These are phyloP conservation scores for Hyparrhenia diplandra DNA, from an alignment of 176 grass and related monocot species.

Conservation along the genomic window DNA sequence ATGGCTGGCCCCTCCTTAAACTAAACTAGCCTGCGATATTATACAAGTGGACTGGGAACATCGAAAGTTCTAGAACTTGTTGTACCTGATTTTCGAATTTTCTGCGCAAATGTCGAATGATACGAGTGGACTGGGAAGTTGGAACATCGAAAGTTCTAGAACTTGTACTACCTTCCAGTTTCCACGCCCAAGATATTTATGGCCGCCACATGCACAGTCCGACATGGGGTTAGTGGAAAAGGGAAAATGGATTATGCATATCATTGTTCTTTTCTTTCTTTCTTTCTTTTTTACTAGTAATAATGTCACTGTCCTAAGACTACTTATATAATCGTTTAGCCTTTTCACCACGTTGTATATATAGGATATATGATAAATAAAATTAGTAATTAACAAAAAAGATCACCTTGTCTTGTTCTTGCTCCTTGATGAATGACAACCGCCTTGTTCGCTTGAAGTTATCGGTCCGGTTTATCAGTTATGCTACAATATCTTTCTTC, in stretches of 20 bases:
- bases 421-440: too few relatives aligned
- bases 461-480: too few relatives aligned
- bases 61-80: constrained; percentile 12
- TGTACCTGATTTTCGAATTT: background rate
- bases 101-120: background rate
- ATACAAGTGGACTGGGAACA: background rate
- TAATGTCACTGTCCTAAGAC: too few relatives aligned
- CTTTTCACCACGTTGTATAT: too few relatives aligned
- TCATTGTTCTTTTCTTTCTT: too few relatives aligned
- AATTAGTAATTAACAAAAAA: too few relatives aligned
- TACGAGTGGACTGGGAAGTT: background rate
- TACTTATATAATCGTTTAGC: too few relatives aligned
- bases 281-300: too few relatives aligned
- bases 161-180: background rate
- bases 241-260: background rate
- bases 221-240: background rate
- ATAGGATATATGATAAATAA: too few relatives aligned
- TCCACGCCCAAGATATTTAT: background rate
- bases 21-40: background rate
- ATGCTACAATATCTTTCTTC: too few relatives aligned
- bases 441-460: too few relatives aligned
- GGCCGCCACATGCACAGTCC: background rate
- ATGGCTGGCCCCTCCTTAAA: background rate
- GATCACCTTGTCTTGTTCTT: too few relatives aligned
- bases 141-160: constrained; percentile 11